Evolutionary conservation across 139 green algal species (phyloP).

Genomic region (Diplosphaera chodatii): DNA sequence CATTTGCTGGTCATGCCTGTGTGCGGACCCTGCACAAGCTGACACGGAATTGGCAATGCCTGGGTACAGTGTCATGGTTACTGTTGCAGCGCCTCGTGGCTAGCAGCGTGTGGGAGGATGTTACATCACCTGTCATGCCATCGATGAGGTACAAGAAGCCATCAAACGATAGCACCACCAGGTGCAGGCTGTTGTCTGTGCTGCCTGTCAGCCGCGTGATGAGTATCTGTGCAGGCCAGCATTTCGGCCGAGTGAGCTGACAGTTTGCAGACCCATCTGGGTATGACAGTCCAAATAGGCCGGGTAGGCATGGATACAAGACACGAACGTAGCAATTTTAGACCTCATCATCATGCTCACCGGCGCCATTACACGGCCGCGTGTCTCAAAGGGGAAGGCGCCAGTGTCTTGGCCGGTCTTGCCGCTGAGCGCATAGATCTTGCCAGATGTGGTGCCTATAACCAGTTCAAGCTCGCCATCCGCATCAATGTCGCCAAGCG

Average conservation of each 20-base stretch:
- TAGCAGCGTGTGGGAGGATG: no score
- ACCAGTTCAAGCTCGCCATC: slow-evolving; percentile 81
- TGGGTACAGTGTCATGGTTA: no score
- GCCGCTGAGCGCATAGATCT: slow-evolving; percentile 71
- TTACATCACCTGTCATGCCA: slow-evolving; percentile 39
- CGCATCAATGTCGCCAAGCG: slow-evolving; percentile 71
- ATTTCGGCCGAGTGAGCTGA: no score
- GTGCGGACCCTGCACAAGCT: no score
- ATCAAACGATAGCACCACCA: slow-evolving; percentile 85
- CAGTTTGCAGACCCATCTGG: no score
- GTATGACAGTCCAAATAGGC: no score
- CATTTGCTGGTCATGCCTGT: no score
- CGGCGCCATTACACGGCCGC: slow-evolving; percentile 30
- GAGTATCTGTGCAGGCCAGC: slow-evolving; percentile 29
- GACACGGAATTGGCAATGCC: no score
- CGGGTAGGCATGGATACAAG: no score
- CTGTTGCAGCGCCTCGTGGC: no score
- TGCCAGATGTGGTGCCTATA: slow-evolving; percentile 62
- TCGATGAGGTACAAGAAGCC: slow-evolving; percentile 88
- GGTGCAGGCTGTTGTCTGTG: slow-evolving; percentile 42
- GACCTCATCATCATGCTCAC: no score
- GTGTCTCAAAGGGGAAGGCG: slow-evolving; percentile 73
- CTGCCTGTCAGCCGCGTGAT: slow-evolving; percentile 41
- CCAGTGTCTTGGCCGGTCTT: slow-evolving; percentile 42
- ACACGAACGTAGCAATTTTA: no score